Evolutionary conservation across 768 basidiomycete species (phyloP), one percentile per base, ranked within the genome.

Genomic region (Podaxis carcinomalis): DNA sequence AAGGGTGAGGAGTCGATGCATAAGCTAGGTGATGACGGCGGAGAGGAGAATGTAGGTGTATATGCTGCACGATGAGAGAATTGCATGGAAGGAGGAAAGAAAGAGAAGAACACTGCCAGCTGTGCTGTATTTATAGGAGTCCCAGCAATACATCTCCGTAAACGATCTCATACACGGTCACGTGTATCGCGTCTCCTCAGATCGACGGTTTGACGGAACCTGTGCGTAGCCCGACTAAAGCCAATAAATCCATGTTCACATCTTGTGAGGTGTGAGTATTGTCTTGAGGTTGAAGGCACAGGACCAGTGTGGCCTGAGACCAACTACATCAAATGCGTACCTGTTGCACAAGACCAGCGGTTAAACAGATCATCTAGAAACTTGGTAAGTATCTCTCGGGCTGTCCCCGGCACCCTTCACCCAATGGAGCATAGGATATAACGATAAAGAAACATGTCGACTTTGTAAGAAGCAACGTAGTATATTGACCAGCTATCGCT

Each of bases 1-100:
- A 80, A 75, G 0, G 85, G 81, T 1, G 84, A 85, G 9, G 78
- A 78, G 54, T 75, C 75, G 5, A 65, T 63, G 47, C 68, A 72
- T 37, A 67, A 63, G 16, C 65, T 62, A 6, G 75, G 68, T 3
- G 73, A 75, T 2, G 75, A 77, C 0, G 72, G 71, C n/a, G 78
- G 70, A n/a, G 73, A 73, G 19, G 72, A 67, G 4, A 68, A 57
- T 6, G 56, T 65, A 4, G 72, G 70, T 4, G 68, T 65, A 56
- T 64, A 69, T 27, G 52, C 50, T 21, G 56, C 40, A 13, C 63
- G 51, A 37, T 50, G 44, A 11, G 56, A 55, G 51, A 57, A 56
- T 25, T 65, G 44, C 70, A 72, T 71, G 63, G 64, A 69, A 66
- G 51, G 57, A 32, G 56, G 52, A 47, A 62, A 59, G 50, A 52